phyloP scores from a whole-genome alignment of 371 early-diverging fungal species.

The Coemansia sp. region DNA sequence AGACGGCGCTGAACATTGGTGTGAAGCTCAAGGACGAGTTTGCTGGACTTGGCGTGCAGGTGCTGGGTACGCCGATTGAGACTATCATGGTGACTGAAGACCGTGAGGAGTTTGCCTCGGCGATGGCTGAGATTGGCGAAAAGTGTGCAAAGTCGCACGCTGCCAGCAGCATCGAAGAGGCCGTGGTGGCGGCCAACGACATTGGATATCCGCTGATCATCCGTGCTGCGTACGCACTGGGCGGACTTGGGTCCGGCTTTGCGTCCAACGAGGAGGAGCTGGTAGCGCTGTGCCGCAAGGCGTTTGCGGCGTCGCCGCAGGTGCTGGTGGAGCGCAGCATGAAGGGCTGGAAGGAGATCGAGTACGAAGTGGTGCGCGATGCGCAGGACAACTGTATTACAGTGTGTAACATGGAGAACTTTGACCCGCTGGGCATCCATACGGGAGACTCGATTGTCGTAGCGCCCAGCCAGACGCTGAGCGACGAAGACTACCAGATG shows the following conservation, averaged over 20 bases:
- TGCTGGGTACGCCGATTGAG: slow-evolving; percentile 88
- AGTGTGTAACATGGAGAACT: slow-evolving; percentile 98
- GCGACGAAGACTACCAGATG: slow-evolving; percentile 95
- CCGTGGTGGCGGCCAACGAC: slow-evolving; percentile 71
- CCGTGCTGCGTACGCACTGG: slow-evolving; percentile 91
- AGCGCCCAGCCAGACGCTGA: slow-evolving; percentile 91
- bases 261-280: slow-evolving; percentile 80
- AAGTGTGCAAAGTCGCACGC: slow-evolving; percentile 80
- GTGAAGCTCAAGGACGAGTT: slow-evolving; percentile 83
- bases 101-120: slow-evolving; percentile 88
- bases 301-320: slow-evolving; percentile 87
- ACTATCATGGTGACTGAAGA: slow-evolving; percentile 92
- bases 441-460: slow-evolving; percentile 97
- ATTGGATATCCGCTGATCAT: slow-evolving; percentile 94
- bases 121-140: slow-evolving; percentile 79
- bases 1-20: slow-evolving; percentile 92
- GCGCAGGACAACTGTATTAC: slow-evolving; percentile 91
- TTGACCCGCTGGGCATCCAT: slow-evolving; percentile 96
- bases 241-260: slow-evolving; percentile 94
- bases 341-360: slow-evolving; percentile 98
- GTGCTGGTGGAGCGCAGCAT: slow-evolving; percentile 90
- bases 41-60: slow-evolving; percentile 78
- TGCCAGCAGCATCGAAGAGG: slow-evolving; percentile 77
- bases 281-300: slow-evolving; percentile 71
- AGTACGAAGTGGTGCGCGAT: slow-evolving; percentile 96